A percentile compares a stretch with the other conserved stretches of the same genome.
Conservation (phyloP, 2,329 filamentous ascomycete species). For the Stylonectria norvegica region DNA sequence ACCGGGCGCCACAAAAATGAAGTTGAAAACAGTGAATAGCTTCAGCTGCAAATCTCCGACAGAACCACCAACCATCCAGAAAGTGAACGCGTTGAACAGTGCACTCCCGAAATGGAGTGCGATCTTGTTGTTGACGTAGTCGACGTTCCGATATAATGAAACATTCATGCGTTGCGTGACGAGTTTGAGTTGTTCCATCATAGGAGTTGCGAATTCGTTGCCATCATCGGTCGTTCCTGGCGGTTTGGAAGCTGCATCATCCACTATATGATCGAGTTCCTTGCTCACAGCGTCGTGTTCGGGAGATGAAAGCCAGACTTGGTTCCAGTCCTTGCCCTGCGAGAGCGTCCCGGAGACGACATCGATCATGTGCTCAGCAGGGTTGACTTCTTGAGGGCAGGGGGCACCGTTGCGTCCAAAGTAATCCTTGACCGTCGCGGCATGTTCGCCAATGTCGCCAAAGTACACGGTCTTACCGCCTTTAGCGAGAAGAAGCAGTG, state of each 20-base stretch:
- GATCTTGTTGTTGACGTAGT: conserved; percentile 65
- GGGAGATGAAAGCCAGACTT: conserved; percentile 65
- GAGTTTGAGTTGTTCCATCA: conserved; percentile 60
- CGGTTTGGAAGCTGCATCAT: conserved; percentile 48
- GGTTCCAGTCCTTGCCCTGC: conserved; percentile 58
- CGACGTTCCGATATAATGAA: conserved; percentile 62
- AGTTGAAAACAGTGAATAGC: conserved; percentile 60
- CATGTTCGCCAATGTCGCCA: conserved; percentile 59
- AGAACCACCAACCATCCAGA: conserved; percentile 55
- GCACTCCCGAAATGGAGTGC: conserved; percentile 51
- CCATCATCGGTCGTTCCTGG: conserved; percentile 46
- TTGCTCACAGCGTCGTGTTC: conserved; percentile 53
- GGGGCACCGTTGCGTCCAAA: conserved; percentile 65
- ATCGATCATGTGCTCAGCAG: conserved; percentile 73
- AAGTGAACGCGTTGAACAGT: conserved; percentile 60
- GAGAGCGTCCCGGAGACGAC: conserved; percentile 50
- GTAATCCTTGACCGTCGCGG: conserved; percentile 54
- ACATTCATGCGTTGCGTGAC: conserved; percentile 62
- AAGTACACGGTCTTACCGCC: conserved; percentile 67
- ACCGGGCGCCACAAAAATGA: conserved; percentile 59
- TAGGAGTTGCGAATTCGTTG: conserved; percentile 68
- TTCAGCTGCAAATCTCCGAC: conserved; percentile 51
- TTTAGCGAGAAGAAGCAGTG: conserved; percentile 59
- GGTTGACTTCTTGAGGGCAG: conserved; percentile 61
- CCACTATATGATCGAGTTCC: conserved; percentile 62